Base-by-base conservation (phyloP, 1,284 basidiomycete genomes). In the Tetrapyrgos nigripes region DNA sequence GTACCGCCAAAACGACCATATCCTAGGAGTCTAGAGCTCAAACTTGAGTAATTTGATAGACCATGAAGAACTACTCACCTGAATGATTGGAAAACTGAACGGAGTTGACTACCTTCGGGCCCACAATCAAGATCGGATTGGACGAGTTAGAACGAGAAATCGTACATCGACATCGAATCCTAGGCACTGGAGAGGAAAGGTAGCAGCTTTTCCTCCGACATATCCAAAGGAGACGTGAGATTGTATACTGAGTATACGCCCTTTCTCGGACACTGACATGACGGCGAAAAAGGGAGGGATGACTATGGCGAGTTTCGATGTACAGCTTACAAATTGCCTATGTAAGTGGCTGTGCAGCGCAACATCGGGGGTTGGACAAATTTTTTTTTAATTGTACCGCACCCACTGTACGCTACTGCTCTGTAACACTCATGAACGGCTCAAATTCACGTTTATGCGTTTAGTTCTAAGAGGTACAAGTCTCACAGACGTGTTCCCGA, bases 1-100 rank as follows among this genome's bases (percentile, higher is more conserved):
- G 87, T 84, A 1, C 94, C 94, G 48, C 90, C 89, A 43, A 84
- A 83, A 37, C 83, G 82, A 10, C 87, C 86, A 77, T 96, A 96
- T 6, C 92, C 93, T 94, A 1, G 21, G 1, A 50, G 45, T 35
- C 3, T 21, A 29, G n/a, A n/a, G n/a, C n/a, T 47, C 53, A 21
- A 19, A 11, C 45, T 44, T 50, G 21, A 24, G 28, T n/a, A 9
- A 19, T 21, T 23, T 11, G 27, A 26, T 29, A 26, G 2, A 13
- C 43, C 19, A 40, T 56, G 21, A 45, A 19, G 31, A 33, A 14
- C 9, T 9, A 70, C 83, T 55, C 58, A 90, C 96, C 96, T 4
- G 95, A 87, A 73, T 99, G 97, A 68, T 99, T 99, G 14, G 92
- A 93, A 68, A 86, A 97, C 67, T 98, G 94, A 48, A 98, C 97